phyloP scores from a whole-genome alignment of 2,329 filamentous ascomycete genomes.

The Cryphonectria carpinicola region DNA sequence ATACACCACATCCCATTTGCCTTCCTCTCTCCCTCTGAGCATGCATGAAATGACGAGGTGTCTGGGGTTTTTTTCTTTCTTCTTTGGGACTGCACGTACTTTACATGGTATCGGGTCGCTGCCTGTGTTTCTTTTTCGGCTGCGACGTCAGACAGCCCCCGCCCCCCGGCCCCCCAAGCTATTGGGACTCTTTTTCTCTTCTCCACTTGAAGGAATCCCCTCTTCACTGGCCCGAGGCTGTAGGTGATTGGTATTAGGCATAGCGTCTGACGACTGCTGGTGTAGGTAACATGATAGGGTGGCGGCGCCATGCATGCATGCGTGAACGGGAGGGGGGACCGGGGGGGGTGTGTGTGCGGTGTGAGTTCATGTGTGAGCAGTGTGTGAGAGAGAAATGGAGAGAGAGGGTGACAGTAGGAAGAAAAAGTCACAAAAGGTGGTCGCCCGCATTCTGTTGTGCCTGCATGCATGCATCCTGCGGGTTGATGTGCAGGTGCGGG shows the following conservation, averaged over 20 bases:
- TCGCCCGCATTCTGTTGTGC: conserved; percentile 9
- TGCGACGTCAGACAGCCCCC: conserved; percentile 8
- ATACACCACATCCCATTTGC: too few species aligned
- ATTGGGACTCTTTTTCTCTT: conserved; percentile 13
- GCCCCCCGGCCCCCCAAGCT: conserved; percentile 14
- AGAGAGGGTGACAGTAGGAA: neutral
- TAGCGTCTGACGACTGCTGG: neutral
- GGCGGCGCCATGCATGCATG: neutral
- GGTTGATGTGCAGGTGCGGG: conserved; percentile 10
- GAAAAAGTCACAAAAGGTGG: conserved; percentile 10
- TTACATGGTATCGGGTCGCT: conserved; percentile 7
- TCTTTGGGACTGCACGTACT: too few species aligned
- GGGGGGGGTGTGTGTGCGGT: neutral
- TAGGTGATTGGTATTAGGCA: neutral
- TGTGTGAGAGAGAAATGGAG: neutral
- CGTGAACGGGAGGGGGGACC: neutral
- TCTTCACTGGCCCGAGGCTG: neutral
- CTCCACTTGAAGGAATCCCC: neutral
- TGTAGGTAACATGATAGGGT: neutral
- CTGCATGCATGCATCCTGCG: conserved; percentile 3
- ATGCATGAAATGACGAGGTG: neutral
- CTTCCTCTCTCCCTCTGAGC: neutral
- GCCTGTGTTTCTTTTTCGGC: conserved; percentile 1
- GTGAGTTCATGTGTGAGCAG: neutral
- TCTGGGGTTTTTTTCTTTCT: too few species aligned